Percentiles rank a stretch among this genome's conserved stretches.
Conservation (phyloP, 352 stramenopile genomes). For the Phytophthora uliginosa region DNA sequence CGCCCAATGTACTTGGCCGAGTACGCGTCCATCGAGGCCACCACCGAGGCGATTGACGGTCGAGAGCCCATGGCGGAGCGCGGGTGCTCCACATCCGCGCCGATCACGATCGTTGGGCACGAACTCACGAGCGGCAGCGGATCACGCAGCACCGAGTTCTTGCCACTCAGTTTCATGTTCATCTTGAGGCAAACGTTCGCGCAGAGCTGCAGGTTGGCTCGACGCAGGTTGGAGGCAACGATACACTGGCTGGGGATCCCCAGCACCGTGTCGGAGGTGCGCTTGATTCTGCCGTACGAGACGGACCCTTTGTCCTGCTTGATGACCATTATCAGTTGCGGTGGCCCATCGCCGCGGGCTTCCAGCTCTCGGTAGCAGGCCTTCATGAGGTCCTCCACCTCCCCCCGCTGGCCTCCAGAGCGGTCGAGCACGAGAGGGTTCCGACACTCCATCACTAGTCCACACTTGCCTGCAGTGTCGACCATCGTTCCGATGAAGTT, state of each 20-base stretch:
- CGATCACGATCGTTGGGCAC: conserved; percentile 77
- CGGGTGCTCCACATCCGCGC: conserved; percentile 77
- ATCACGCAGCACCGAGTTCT: conserved; percentile 65
- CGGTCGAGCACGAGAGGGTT: conserved; percentile 32
- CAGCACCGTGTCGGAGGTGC: conserved; percentile 67
- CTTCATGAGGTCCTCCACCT: conserved; percentile 76
- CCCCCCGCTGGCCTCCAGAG: conserved; percentile 19
- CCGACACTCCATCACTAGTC: conserved; percentile 43
- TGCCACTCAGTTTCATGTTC: conserved; percentile 76
- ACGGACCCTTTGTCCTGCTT: conserved; percentile 45
- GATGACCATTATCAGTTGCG: conserved; percentile 69
- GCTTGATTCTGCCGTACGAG: conserved; percentile 72
- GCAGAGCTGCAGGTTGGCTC: conserved; percentile 57
- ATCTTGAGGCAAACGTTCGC: conserved; percentile 78
- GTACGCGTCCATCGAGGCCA: conserved; percentile 78
- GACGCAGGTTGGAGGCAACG: conserved; percentile 46
- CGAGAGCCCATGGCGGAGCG: conserved; percentile 60
- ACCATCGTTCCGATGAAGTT: conserved; percentile 54
- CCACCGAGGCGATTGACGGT: conserved; percentile 77
- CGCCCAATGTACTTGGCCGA: conserved; percentile 66
- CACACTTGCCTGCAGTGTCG: conserved; percentile 39
- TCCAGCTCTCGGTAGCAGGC: conserved; percentile 55
- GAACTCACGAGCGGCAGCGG: conserved; percentile 51
- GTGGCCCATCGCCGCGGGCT: conserved; percentile 17
- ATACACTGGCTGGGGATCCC: conserved; percentile 79